phyloP scores from a whole-genome alignment of 2,329 filamentous ascomycete genomes.

The Lachnellula hyalina region DNA sequence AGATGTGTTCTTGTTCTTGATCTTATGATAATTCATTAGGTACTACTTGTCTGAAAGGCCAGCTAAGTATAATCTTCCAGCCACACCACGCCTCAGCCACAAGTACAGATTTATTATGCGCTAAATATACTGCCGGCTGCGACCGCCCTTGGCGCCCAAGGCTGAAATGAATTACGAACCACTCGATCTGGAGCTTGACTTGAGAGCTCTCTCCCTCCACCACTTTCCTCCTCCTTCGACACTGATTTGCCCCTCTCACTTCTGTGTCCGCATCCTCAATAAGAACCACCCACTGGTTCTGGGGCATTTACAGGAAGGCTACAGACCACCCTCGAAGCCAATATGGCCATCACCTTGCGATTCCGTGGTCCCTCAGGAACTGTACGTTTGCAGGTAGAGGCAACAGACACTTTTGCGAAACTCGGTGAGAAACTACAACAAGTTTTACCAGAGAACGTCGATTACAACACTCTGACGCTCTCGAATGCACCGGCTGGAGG shows the following conservation, averaged over 20 bases:
- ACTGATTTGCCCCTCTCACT: neutral
- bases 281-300: neutral
- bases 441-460: slow-evolving; percentile 57
- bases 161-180: neutral
- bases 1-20: too few relatives aligned
- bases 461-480: slow-evolving; percentile 53
- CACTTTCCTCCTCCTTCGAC: neutral
- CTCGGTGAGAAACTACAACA: slow-evolving; percentile 50
- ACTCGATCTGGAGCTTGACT: neutral
- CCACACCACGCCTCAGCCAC: too few relatives aligned
- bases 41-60: too few relatives aligned
- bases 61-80: too few relatives aligned
- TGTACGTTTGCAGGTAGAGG: slow-evolving; percentile 75
- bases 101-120: neutral
- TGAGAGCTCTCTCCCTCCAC: neutral
- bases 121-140: neutral
- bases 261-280: neutral
- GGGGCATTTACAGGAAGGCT: neutral
- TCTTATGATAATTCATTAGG: too few relatives aligned
- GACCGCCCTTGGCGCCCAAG: neutral
- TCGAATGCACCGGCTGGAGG: slow-evolving; percentile 56
- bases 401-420: slow-evolving; percentile 65
- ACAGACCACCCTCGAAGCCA: neutral
- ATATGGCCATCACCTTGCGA: neutral
- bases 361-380: slow-evolving; percentile 83